Evolutionary conservation across 2,329 filamentous ascomycete species (phyloP).

Genomic region (Alternaria brassicae): DNA sequence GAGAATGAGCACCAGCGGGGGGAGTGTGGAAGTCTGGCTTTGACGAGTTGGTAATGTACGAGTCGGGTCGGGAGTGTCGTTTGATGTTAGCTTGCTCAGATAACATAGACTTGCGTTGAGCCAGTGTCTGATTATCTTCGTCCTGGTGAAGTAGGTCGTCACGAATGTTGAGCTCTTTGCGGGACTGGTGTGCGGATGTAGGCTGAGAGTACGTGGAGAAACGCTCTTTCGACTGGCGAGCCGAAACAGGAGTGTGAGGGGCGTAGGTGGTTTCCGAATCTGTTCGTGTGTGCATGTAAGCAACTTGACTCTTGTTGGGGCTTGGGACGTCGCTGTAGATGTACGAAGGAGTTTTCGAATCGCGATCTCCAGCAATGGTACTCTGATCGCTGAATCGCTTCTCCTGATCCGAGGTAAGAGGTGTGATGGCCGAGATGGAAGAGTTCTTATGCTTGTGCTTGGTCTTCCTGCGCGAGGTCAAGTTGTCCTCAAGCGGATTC

Average conservation of each 20-base stretch:
- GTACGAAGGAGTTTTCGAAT: slow-evolving; percentile 40
- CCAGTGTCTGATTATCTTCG: slow-evolving; percentile 41
- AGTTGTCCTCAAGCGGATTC: slow-evolving; percentile 88
- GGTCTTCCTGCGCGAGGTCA: slow-evolving; percentile 71
- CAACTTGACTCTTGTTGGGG: slow-evolving; percentile 61
- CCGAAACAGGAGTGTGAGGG: slow-evolving; percentile 58
- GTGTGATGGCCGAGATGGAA: slow-evolving; percentile 55
- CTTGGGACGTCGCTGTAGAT: slow-evolving; percentile 39
- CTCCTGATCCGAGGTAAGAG: slow-evolving; percentile 60
- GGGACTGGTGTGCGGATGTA: slow-evolving; percentile 47
- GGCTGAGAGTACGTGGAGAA: slow-evolving; percentile 55
- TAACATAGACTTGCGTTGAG: slow-evolving; percentile 45
- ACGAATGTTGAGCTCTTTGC: slow-evolving; percentile 46
- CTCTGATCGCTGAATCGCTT: slow-evolving; percentile 65
- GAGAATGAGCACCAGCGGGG: slow-evolving; percentile 23
- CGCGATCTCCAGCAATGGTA: slow-evolving; percentile 49
- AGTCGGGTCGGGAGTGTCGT: slow-evolving; percentile 36
- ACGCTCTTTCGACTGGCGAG: slow-evolving; percentile 60
- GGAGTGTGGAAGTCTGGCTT: slow-evolving; percentile 44
- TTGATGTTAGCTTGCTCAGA: slow-evolving; percentile 46
- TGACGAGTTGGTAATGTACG: slow-evolving; percentile 36
- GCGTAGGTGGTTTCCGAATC: slow-evolving; percentile 63
- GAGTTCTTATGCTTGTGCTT: slow-evolving; percentile 78
- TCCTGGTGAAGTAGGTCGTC: slow-evolving; percentile 40
- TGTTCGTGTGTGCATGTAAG: slow-evolving; percentile 83